Conservation (phyloP, 1,284 basidiomycete genomes). For the Polyporus tsugae region DNA sequence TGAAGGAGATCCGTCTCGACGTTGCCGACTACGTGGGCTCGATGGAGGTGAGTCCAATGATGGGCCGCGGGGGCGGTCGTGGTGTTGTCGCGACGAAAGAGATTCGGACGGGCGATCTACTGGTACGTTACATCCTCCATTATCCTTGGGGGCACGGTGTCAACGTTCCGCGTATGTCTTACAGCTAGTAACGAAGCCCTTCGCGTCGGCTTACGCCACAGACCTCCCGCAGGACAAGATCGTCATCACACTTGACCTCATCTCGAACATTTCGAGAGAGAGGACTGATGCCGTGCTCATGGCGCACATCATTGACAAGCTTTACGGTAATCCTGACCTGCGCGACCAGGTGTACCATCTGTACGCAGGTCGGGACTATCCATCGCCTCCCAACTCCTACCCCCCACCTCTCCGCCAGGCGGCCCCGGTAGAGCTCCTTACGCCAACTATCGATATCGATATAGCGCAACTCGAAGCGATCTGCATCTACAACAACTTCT, state of each 20-base stretch:
- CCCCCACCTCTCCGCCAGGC: conserved; percentile 14
- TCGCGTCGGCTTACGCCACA: conserved; percentile 22
- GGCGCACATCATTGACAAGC: conserved; percentile 23
- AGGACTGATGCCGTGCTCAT: conserved; percentile 26
- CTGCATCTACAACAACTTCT: conserved; percentile 33
- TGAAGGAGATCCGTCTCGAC: conserved; percentile 27
- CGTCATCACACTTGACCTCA: conserved; percentile 26
- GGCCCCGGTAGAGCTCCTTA: conserved; percentile 22
- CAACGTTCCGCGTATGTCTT: neutral
- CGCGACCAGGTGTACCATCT: conserved; percentile 30
- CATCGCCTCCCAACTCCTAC: conserved; percentile 28
- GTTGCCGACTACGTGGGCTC: conserved; percentile 33
- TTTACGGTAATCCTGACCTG: conserved; percentile 36
- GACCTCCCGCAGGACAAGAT: conserved; percentile 22
- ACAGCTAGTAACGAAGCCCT: conserved; percentile 35
- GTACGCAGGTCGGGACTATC: conserved; percentile 33
- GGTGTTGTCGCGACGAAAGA: conserved; percentile 29
- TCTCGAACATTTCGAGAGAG: conserved; percentile 20
- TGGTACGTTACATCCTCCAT: conserved; percentile 24
- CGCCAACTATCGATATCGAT: conserved; percentile 30
- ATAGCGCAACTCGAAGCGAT: conserved; percentile 31
- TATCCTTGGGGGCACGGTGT: neutral
- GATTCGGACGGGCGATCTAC: conserved; percentile 28
- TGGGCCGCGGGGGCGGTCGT: conserved; percentile 32
- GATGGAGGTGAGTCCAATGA: conserved; percentile 24